Base-by-base conservation (phyloP, 169 alveolate species). In the Cardiosporidium cionae region DNA sequence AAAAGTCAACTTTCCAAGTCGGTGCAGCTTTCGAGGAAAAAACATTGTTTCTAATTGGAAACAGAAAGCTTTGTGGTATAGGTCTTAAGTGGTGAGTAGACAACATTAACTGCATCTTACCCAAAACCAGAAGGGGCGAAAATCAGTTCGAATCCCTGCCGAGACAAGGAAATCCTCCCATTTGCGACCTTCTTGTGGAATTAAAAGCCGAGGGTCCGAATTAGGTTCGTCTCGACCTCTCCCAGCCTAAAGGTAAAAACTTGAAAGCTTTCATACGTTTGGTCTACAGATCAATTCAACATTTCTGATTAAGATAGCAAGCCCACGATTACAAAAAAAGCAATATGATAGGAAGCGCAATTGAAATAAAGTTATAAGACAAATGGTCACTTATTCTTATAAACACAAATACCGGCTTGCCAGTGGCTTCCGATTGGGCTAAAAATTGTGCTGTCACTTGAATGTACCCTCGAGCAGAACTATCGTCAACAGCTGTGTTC, bases 151-250 rank as follows among this genome's bases (percentile, higher is more conserved):
- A 66, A 86, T 83, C 6, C 89, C 87, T 6, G 84, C 77, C 25
- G 91, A 79, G 28, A 77, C 83, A 16, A 89, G 78, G 76, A 92
- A 86, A 71, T 92, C 96, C 23, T 92, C 91, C 97, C 97, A 93
- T 33, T 89, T 92, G 52, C 97, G 79, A 28, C 97, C 97, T 35
- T 80, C 88, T 7, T 80, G 87, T 28, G 97, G 97, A 4, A 92
- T 87, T 16, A 87, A 82, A 63, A 93, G 78, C 35, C 89, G 86
- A 6, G 97, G 97, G 58, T 91, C 87, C 67, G 92, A 79, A 78
- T 93, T 93, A 23, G 97, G 97, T 29, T 86, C 87, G 28, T 86
- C 89, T 34, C 97, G 82, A 2, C 95, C 96, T 62, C 90, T 80
- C 0, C 97, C 97, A 6, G 72, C 88, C 86, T 83, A 72, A 16